phyloP scores from a whole-genome alignment of 1,284 basidiomycete species.

The Microbotryum saponariae region DNA sequence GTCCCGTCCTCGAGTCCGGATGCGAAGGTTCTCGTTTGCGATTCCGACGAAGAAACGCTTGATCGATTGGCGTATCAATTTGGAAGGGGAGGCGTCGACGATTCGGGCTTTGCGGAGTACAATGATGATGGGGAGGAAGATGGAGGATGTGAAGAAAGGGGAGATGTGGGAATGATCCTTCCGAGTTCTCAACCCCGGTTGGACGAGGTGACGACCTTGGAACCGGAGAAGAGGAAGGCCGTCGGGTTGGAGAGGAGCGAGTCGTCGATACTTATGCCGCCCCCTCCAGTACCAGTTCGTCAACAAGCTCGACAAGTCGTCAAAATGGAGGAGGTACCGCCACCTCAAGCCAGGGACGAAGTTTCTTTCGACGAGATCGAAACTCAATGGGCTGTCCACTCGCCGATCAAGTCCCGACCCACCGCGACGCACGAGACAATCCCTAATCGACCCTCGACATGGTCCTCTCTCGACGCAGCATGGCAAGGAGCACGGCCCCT shows the following conservation, averaged over 20 bases:
- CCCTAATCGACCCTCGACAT: background rate
- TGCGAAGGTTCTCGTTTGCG: conserved; percentile 7
- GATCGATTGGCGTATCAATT: background rate
- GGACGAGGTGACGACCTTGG: background rate
- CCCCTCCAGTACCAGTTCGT: conserved; percentile 6
- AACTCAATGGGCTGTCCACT: background rate
- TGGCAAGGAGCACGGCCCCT: conserved; percentile 7
- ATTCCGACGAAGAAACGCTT: conserved; percentile 8
- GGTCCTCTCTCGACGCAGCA: background rate
- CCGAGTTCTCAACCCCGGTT: background rate
- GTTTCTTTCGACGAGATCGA: background rate
- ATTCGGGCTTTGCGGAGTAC: conserved; percentile 18
- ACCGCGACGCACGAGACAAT: no score
- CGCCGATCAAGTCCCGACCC: background rate
- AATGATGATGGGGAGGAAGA: background rate
- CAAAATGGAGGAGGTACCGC: background rate
- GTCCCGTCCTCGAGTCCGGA: background rate
- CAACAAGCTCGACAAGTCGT: background rate
- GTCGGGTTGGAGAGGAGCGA: background rate
- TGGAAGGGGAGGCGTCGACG: conserved; percentile 7
- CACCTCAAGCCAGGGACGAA: background rate
- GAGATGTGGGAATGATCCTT: background rate
- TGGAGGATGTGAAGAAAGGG: background rate
- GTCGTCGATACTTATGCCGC: conserved; percentile 13
- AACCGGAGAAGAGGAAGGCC: background rate